Evolutionary conservation across 805 yeast species (phyloP).

Genomic region (Candida berthetii): DNA sequence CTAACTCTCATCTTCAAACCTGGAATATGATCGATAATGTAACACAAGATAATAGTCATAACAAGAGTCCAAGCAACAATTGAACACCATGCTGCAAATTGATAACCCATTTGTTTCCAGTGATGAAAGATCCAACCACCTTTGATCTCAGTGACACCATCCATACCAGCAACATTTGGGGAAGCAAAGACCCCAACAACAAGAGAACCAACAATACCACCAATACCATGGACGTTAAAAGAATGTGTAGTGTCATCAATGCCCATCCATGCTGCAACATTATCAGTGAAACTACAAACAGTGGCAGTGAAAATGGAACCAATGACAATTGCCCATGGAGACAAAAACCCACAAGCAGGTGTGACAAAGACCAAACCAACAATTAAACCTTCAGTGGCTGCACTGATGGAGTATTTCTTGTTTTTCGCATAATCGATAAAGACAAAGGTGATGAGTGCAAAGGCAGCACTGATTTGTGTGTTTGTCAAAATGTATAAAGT

Average conservation of each 20-base stretch:
- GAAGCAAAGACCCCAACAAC: constrained; percentile 86
- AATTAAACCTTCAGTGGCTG: constrained; percentile 89
- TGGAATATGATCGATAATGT: constrained; percentile 43
- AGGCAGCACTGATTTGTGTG: constrained; percentile 82
- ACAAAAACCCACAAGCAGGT: constrained; percentile 87
- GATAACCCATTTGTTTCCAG: constrained; percentile 88
- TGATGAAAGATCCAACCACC: constrained; percentile 95
- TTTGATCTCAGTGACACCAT: constrained; percentile 71
- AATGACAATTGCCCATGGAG: constrained; percentile 85
- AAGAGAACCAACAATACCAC: constrained; percentile 83
- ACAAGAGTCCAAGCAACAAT: constrained; percentile 38
- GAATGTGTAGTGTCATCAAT: constrained; percentile 93
- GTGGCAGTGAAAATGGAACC: constrained; percentile 76
- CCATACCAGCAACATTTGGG: constrained; percentile 81
- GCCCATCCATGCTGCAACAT: constrained; percentile 66
- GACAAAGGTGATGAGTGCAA: constrained; percentile 88
- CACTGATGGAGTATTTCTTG: constrained; percentile 87
- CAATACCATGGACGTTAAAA: constrained; percentile 95
- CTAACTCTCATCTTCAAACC: constrained; percentile 39
- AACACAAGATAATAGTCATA: constrained; percentile 36
- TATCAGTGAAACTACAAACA: constrained; percentile 82
- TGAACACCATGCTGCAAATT: constrained; percentile 53
- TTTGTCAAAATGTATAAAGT: constrained; percentile 88
- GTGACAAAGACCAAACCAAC: constrained; percentile 98
- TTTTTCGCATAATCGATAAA: constrained; percentile 79